Evolutionary conservation across 2,329 filamentous ascomycete genomes (phyloP), one percentile per base, ranked within the genome.

Genomic region (Neoscytalidium dimidiatum): DNA sequence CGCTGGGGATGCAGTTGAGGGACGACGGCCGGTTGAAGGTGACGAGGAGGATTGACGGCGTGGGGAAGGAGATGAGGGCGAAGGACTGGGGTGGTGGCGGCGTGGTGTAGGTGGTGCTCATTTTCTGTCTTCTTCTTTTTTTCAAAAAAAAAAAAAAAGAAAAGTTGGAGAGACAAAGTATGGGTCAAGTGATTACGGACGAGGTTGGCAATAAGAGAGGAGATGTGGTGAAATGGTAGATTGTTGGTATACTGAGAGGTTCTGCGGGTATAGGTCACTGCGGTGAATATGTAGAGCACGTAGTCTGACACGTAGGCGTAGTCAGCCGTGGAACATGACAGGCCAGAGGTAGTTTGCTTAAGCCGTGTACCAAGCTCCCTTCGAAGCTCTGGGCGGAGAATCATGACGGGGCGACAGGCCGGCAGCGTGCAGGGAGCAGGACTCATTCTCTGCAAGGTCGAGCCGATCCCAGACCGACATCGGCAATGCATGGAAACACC

Each of bases 41-140:
- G 19, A 69, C 66, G 14, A 66, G 51, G 14, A 67, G 64, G 41
- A 67, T 61, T 5, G 21, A 19, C 8, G 49, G 26, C 19, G 43
- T n/a, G 17, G 64, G 66, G 23, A 57, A 66, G 43, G 62, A 52
- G 26, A 67, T 23, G 19, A 35, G 14, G 33, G 75, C 61, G 67
- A 76, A 75, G 67, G 75, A 74, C 7, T 70, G 69, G 41, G 75
- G 75, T 0, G 70, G 60, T 3, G 75, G 75, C 19, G 75, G 74
- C 23, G 66, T 64, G 17, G 29, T 17, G 44, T 6, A 1, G 43
- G 70, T 64, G 13, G 72, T 71, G 64, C 70, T 72, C 8, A n/a
- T 52, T 9, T n/a, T n/a, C n/a, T n/a, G n/a, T n/a, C n/a, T n/a
- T n/a, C n/a, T n/a, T n/a, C n/a, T n/a, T n/a, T n/a, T n/a, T n/a